Conservation (phyloP, 164 flowering plant genomes). For the Berberis thunbergii region DNA sequence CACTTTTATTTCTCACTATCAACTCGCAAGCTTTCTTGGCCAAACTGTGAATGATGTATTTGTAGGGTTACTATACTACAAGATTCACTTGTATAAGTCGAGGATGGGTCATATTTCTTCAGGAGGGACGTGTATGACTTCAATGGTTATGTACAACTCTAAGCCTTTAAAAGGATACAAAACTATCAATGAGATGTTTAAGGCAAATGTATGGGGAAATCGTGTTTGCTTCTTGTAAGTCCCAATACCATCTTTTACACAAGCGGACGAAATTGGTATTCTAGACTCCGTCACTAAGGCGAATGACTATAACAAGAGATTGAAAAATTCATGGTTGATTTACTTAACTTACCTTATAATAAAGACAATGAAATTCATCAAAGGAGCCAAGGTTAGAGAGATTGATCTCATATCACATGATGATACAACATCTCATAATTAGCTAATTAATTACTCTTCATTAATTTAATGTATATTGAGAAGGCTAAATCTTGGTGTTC, state of each 20-base stretch:
- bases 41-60: slow-evolving; percentile 11
- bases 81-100: slow-evolving; percentile 10
- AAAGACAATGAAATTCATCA: not conserved
- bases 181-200: slow-evolving; percentile 7
- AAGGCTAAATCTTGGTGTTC: not conserved
- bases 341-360: not conserved
- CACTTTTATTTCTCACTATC: no score
- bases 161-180: slow-evolving; percentile 3
- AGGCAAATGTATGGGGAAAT: slow-evolving; percentile 9
- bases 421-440: not conserved
- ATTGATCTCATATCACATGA: not conserved
- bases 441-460: not conserved
- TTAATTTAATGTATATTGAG: not conserved
- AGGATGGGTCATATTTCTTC: slow-evolving; percentile 2
- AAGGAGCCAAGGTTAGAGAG: not conserved
- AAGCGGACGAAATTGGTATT: not conserved
- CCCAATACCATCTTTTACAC: not conserved
- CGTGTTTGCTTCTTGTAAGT: not conserved
- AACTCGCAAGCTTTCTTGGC: no score
- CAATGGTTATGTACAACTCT: slow-evolving; percentile 8
- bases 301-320: not conserved
- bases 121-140: not conserved
- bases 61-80: not conserved
- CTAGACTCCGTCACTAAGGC: slow-evolving; percentile 4
- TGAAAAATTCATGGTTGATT: not conserved